Conservation (phyloP, 805 yeast genomes). For the Candida ortonii region DNA sequence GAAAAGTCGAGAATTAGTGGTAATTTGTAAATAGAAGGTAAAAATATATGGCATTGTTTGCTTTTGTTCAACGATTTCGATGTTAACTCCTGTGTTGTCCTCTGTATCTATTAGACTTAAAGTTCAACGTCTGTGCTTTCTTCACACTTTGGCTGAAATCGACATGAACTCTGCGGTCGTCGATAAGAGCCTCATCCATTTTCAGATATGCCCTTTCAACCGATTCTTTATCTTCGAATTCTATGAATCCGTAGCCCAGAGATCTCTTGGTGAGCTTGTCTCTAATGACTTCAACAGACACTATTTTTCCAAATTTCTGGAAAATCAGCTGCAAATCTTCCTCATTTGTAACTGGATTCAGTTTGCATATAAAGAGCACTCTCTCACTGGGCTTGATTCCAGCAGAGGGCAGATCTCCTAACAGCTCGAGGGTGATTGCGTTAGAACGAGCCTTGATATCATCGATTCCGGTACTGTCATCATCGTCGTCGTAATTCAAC, state of each 20-base stretch:
- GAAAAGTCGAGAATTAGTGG: constrained; percentile 1
- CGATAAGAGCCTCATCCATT: constrained; percentile 61
- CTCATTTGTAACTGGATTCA: constrained; percentile 59
- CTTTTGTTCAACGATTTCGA: constrained; percentile 1
- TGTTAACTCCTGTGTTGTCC: neutral
- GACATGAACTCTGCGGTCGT: constrained; percentile 60
- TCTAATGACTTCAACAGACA: constrained; percentile 48
- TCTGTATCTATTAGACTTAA: too few species aligned
- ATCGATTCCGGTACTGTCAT: constrained; percentile 15
- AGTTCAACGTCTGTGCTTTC: constrained; percentile 6
- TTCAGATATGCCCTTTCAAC: constrained; percentile 64
- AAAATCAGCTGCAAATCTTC: constrained; percentile 56
- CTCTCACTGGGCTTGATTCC: constrained; percentile 58
- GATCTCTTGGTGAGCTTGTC: constrained; percentile 49
- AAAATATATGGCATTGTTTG: too few species aligned
- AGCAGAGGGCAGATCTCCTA: constrained; percentile 62
- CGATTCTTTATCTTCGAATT: constrained; percentile 42
- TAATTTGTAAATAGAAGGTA: too few species aligned
- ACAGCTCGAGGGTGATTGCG: constrained; percentile 59
- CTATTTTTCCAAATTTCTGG: constrained; percentile 57
- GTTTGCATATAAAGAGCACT: constrained; percentile 59
- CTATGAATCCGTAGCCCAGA: constrained; percentile 63
- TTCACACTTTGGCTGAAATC: constrained; percentile 62
- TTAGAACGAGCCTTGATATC: constrained; percentile 43
- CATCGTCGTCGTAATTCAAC: constrained; percentile 24